phyloP scores from a whole-genome alignment of 257 asterid genomes.

The Plantago major region DNA sequence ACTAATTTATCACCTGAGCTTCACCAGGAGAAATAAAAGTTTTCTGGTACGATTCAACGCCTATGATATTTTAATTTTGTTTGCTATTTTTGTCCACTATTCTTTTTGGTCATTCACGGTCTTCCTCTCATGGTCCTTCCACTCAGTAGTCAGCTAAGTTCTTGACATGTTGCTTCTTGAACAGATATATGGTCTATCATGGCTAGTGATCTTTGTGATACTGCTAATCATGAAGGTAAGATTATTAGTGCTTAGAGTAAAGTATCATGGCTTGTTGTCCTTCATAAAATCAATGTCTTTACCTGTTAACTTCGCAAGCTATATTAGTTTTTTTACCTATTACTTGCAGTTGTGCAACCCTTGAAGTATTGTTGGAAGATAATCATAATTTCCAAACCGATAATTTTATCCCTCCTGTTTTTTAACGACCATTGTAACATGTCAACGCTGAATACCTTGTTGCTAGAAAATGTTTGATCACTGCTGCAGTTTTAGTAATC shows the following conservation, averaged over 20 bases:
- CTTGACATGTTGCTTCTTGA: slow-evolving; percentile 17
- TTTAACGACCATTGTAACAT: neutral
- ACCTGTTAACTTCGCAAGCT: too few relatives aligned
- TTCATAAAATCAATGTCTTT: neutral
- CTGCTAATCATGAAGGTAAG: slow-evolving; percentile 71
- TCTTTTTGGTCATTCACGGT: slow-evolving; percentile 7
- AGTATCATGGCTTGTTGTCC: neutral
- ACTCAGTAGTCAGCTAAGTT: neutral
- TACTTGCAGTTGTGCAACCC: too few relatives aligned
- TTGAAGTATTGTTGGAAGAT: too few relatives aligned
- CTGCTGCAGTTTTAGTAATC: neutral
- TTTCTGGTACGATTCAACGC: slow-evolving; percentile 46
- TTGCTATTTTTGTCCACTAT: neutral
- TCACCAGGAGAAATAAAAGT: slow-evolving; percentile 36
- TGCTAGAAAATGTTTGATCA: neutral
- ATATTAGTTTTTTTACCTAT: too few relatives aligned
- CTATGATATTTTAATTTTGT: neutral
- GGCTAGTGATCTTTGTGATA: slow-evolving; percentile 68
- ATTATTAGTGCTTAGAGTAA: neutral
- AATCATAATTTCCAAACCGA: neutral
- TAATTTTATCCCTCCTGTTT: neutral
- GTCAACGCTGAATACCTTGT: neutral
- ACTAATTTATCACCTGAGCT: slow-evolving; percentile 78
- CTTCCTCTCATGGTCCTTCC: neutral
- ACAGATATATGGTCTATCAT: slow-evolving; percentile 81